phyloP scores from a whole-genome alignment of 768 basidiomycete genomes.

The Rhodotorula paludigena region DNA sequence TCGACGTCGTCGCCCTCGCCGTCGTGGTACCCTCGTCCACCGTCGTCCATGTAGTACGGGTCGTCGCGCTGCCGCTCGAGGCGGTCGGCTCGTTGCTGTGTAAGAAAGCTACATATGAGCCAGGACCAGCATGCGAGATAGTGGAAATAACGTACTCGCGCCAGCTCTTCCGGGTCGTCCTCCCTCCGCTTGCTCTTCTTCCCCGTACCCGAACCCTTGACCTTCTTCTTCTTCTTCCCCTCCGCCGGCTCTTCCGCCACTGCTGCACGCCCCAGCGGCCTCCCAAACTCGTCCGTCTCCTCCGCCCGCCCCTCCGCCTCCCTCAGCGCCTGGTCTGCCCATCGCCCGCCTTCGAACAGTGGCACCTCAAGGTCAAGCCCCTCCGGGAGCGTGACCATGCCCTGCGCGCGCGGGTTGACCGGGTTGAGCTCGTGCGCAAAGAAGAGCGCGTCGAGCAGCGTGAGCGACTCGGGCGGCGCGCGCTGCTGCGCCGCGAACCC shows the following conservation, averaged over 20 bases:
- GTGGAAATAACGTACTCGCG: conserved; percentile 35
- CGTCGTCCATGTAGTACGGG: conserved; percentile 73
- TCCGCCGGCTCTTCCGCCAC: conserved; percentile 48
- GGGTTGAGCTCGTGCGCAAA: conserved; percentile 74
- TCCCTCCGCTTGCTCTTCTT: conserved; percentile 54
- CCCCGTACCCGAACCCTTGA: conserved; percentile 42
- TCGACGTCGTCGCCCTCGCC: conserved; percentile 62
- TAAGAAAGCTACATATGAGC: background rate
- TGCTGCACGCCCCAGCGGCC: conserved; percentile 28
- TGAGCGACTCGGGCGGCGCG: conserved; percentile 73
- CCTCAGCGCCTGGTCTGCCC: no score
- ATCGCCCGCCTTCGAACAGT: conserved; percentile 33
- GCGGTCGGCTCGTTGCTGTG: conserved; percentile 68
- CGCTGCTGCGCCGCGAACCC: conserved; percentile 25
- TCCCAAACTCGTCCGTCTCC: conserved; percentile 41
- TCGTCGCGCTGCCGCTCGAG: conserved; percentile 73
- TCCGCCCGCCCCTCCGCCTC: conserved; percentile 13
- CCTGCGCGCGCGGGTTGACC: conserved; percentile 73
- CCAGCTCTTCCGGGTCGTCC: conserved; percentile 43
- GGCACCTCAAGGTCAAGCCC: conserved; percentile 71
- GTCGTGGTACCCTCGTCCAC: conserved; percentile 50
- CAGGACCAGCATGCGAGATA: no score
- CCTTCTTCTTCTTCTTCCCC: conserved; percentile 45
- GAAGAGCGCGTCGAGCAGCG: conserved; percentile 76
- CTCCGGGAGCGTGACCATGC: conserved; percentile 71